Evolutionary conservation across 352 stramenopile species (phyloP).

Genomic region (Phytopythium mirpurense): DNA sequence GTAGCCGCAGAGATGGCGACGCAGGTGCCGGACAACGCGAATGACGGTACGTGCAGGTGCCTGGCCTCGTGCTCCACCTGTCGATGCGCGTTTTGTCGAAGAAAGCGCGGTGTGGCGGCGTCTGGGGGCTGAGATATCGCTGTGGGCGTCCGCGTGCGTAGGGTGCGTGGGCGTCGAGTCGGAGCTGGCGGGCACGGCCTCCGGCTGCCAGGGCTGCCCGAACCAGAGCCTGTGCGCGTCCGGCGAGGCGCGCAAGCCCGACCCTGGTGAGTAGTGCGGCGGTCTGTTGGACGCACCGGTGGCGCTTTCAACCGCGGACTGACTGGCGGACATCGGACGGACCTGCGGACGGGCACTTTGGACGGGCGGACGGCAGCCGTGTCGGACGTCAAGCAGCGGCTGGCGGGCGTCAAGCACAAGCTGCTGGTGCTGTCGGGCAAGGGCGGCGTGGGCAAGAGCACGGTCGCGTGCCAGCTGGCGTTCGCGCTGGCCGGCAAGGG

Average conservation of each 20-base stretch:
- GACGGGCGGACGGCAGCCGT: slow-evolving; percentile 25
- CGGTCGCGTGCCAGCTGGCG: slow-evolving; percentile 96
- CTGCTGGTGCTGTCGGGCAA: slow-evolving; percentile 99
- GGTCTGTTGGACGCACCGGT: no score
- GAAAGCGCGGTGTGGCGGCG: not conserved
- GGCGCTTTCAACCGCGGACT: no score
- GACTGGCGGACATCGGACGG: slow-evolving; percentile 36
- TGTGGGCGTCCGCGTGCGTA: slow-evolving; percentile 1
- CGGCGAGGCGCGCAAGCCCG: slow-evolving; percentile 81
- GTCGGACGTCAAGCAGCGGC: slow-evolving; percentile 86
- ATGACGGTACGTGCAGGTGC: slow-evolving; percentile 31
- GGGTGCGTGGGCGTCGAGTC: slow-evolving; percentile 95
- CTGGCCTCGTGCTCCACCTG: not conserved
- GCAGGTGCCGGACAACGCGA: slow-evolving; percentile 49
- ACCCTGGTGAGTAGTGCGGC: slow-evolving; percentile 63
- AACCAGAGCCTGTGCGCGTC: slow-evolving; percentile 96
- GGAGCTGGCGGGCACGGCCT: slow-evolving; percentile 91
- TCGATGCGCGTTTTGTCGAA: not conserved
- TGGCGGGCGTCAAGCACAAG: slow-evolving; percentile 92
- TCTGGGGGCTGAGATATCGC: not conserved
- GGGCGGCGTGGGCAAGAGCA: slow-evolving; percentile 99
- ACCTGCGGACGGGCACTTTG: no score
- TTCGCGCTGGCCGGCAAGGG: slow-evolving; percentile 94
- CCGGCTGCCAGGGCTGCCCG: slow-evolving; percentile 95
- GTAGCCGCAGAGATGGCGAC: slow-evolving; percentile 24